Percentiles rank a stretch among this genome's conserved stretches.
phyloP scores from a whole-genome alignment of 306 rosid genomes.

The Medicago ruthenica region DNA sequence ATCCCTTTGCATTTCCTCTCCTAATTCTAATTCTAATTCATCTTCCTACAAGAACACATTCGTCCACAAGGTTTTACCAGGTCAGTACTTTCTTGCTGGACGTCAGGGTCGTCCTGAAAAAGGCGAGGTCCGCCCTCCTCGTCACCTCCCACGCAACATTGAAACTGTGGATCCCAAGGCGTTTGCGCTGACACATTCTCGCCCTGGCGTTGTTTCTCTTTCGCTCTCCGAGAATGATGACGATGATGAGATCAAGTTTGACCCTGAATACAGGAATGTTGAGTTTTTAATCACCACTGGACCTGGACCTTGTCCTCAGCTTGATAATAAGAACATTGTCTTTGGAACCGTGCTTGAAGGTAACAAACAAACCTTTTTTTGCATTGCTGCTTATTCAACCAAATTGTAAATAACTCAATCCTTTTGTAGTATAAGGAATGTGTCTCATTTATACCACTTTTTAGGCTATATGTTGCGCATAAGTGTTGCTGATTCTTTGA shows the following conservation, averaged over 20 bases:
- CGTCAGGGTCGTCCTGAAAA: conserved; percentile 83
- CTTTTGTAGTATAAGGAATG: too few relatives aligned
- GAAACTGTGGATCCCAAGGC: conserved; percentile 73
- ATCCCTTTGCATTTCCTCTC: conserved; percentile 61
- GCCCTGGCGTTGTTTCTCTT: conserved; percentile 78
- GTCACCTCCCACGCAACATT: conserved; percentile 59
- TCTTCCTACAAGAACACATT: conserved; percentile 75
- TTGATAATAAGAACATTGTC: conserved; percentile 76
- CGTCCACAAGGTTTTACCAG: conserved; percentile 78
- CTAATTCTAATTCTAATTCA: conserved; percentile 44
- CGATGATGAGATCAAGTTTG: conserved; percentile 71
- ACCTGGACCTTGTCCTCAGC: conserved; percentile 89
- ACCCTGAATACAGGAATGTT: conserved; percentile 72
- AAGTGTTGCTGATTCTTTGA: neutral
- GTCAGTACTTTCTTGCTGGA: conserved; percentile 82
- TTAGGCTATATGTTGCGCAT: neutral
- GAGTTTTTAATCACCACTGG: conserved; percentile 92
- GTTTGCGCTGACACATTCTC: conserved; percentile 70
- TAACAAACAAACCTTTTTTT: conserved; percentile 14
- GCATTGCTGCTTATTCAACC: neutral
- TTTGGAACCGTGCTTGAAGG: conserved; percentile 92
- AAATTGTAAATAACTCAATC: too few relatives aligned
- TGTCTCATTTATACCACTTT: neutral
- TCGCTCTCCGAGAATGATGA: conserved; percentile 83
- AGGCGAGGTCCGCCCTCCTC: conserved; percentile 82